These are phyloP conservation scores for Kwoniella sp. DNA, from an alignment of 768 basidiomycete genomes.

Conservation along the genomic window DNA sequence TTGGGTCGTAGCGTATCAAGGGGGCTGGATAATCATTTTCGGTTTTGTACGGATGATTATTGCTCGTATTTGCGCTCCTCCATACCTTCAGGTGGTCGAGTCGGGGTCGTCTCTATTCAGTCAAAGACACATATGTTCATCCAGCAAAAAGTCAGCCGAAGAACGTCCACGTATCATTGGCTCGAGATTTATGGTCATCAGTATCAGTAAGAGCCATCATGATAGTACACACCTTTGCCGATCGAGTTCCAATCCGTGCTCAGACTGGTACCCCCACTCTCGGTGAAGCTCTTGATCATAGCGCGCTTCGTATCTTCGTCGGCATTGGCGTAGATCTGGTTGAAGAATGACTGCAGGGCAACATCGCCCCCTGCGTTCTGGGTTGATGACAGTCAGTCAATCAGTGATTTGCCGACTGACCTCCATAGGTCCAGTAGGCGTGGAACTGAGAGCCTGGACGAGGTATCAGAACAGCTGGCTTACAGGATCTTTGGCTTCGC, in stretches of 20 bases:
- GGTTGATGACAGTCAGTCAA: no score
- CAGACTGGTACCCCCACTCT: slow-evolving; percentile 91
- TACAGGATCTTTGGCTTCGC: slow-evolving; percentile 53
- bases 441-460: no score
- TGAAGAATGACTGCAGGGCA: slow-evolving; percentile 79
- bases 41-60: no score
- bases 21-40: no score
- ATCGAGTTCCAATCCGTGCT: slow-evolving; percentile 97
- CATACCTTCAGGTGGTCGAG: slow-evolving; percentile 79
- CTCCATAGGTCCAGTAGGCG: no score
- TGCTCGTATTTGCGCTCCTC: slow-evolving; percentile 67
- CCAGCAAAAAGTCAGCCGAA: neutral
- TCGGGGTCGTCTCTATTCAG: slow-evolving; percentile 57
- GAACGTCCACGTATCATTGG: no score
- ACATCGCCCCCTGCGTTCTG: slow-evolving; percentile 88
- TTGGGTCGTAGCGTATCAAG: neutral
- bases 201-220: no score
- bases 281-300: slow-evolving; percentile 97
- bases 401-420: no score
- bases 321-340: slow-evolving; percentile 79
- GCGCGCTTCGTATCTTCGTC: slow-evolving; percentile 89
- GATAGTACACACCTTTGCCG: slow-evolving; percentile 63
- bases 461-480: slow-evolving; percentile 10
- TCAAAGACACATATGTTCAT: neutral
- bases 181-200: no score